These are phyloP conservation scores for Colletotrichum plurivorum DNA, from an alignment of 2,329 filamentous ascomycete species.

Conservation along the genomic window DNA sequence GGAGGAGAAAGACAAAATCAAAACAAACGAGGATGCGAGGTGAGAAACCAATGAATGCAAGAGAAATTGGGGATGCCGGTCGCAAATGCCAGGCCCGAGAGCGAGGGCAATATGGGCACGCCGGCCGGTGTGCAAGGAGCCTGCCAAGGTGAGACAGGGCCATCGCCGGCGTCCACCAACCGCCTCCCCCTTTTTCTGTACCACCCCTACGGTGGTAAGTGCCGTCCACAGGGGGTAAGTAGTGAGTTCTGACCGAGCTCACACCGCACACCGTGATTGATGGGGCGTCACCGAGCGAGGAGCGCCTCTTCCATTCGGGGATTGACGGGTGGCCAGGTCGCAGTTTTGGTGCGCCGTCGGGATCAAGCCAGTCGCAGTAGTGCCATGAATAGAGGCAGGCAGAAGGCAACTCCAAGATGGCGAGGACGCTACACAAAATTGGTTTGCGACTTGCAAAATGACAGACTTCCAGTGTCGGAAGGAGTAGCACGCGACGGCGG, in stretches of 20 bases:
- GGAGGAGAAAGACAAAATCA: slow-evolving; percentile 45
- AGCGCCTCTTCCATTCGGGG: background rate
- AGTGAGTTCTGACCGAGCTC: slow-evolving; percentile 28
- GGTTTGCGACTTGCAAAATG: background rate
- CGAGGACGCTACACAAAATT: background rate
- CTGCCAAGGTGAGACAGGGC: slow-evolving; percentile 36
- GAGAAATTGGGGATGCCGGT: slow-evolving; percentile 27
- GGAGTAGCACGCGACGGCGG: slow-evolving; percentile 16
- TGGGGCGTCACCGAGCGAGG: slow-evolving; percentile 11
- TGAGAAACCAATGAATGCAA: slow-evolving; percentile 34
- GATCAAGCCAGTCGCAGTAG: background rate
- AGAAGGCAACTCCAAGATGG: slow-evolving; percentile 11
- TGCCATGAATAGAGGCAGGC: background rate
- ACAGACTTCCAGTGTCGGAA: background rate
- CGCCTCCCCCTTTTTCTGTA: slow-evolving; percentile 15
- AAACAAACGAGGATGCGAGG: slow-evolving; percentile 38
- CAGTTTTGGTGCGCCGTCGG: background rate
- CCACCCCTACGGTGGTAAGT: slow-evolving; percentile 1
- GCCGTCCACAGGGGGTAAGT: background rate
- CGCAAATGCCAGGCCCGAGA: slow-evolving; percentile 26
- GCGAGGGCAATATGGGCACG: slow-evolving; percentile 15
- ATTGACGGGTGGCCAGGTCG: background rate
- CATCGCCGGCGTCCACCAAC: slow-evolving; percentile 28
- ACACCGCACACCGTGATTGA: slow-evolving; percentile 14
- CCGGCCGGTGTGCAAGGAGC: slow-evolving; percentile 27